Conservation (phyloP, 768 basidiomycete species). For the Mycena haematopus region DNA sequence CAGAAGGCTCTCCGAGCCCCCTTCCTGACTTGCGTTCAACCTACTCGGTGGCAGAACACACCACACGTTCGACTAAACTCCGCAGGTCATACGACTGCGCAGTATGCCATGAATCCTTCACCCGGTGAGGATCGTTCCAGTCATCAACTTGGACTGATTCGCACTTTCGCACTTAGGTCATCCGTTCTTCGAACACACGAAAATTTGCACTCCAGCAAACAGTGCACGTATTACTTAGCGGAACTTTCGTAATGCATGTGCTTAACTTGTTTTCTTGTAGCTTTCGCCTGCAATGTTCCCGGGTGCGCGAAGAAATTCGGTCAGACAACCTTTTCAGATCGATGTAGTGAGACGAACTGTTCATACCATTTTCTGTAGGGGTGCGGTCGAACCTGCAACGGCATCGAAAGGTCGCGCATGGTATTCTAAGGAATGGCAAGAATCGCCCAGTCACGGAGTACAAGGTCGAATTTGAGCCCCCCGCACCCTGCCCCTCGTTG, state of each 20-base stretch:
- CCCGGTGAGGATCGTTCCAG: not conserved
- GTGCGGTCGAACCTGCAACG: slow-evolving; percentile 10
- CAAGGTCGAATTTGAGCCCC: not conserved
- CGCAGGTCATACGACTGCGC: not conserved
- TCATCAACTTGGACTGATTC: not conserved
- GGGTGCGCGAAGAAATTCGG: slow-evolving; percentile 10
- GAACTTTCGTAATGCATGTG: too few relatives aligned
- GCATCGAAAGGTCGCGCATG: not conserved
- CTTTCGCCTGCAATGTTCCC: not conserved
- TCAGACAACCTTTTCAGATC: not conserved
- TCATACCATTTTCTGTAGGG: not conserved
- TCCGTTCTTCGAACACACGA: slow-evolving; percentile 9
- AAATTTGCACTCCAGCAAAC: slow-evolving; percentile 1
- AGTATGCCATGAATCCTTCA: not conserved
- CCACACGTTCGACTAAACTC: not conserved
- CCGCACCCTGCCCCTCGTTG: not conserved
- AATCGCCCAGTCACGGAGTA: not conserved
- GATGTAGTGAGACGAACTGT: not conserved
- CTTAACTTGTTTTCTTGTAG: not conserved
- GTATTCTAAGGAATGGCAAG: not conserved
- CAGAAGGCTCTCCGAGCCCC: not conserved
- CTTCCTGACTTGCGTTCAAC: not conserved
- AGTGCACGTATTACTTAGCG: not conserved
- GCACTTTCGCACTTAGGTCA: not conserved
- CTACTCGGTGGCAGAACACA: not conserved